phyloP scores from a whole-genome alignment of 495 filamentous ascomycete genomes.

The Annulohypoxylon moriforme region DNA sequence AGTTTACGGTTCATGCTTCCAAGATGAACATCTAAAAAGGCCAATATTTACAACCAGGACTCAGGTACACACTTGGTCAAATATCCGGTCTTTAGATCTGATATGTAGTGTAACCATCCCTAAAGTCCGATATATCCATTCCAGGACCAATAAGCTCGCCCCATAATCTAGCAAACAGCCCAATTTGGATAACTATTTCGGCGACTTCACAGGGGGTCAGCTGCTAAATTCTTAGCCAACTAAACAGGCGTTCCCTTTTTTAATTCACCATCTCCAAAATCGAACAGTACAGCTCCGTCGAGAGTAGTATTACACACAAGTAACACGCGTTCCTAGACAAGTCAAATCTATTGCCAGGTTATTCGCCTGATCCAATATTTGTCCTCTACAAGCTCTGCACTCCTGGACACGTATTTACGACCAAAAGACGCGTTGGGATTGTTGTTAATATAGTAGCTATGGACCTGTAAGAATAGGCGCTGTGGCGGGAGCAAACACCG shows the following conservation, averaged over 20 bases:
- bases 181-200: not conserved
- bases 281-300: not conserved
- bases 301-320: not conserved
- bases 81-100: not conserved
- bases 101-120: not conserved
- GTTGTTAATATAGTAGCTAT: not conserved
- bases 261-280: not conserved
- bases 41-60: not conserved
- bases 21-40: not conserved
- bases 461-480: not conserved
- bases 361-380: not conserved
- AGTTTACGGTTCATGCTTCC: too few species aligned
- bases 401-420: too few species aligned
- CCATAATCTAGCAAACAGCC: not conserved
- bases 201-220: not conserved
- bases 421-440: not conserved
- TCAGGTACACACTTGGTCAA: not conserved
- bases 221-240: not conserved
- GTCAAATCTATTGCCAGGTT: not conserved
- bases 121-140: not conserved
- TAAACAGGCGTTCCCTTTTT: not conserved
- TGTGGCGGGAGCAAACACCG: not conserved
- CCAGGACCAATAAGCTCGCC: not conserved
- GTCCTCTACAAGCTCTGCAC: too few species aligned
- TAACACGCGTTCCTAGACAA: not conserved